Percentiles rank a stretch among this genome's conserved stretches.
Conservation (phyloP, 176 grass and related monocot genomes). For the Panicum miliaceum region DNA sequence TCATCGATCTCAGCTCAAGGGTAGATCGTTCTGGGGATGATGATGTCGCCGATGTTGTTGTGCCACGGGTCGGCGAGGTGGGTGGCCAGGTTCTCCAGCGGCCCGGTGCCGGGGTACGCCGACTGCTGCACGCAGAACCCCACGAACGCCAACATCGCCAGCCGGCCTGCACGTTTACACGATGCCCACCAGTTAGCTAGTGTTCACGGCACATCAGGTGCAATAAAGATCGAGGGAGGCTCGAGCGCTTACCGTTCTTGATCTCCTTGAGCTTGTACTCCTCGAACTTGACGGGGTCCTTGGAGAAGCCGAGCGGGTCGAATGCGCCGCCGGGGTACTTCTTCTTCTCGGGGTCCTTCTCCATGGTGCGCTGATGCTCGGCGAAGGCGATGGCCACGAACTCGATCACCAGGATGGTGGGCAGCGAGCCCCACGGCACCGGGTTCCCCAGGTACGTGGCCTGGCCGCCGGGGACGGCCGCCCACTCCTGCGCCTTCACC, state of each 20-base stretch:
- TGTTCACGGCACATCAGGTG: too few relatives aligned
- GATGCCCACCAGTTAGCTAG: too few relatives aligned
- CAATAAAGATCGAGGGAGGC: not conserved
- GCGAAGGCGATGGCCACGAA: slow-evolving; percentile 97
- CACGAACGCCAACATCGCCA: slow-evolving; percentile 89
- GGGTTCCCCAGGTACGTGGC: slow-evolving; percentile 90
- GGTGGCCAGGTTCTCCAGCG: slow-evolving; percentile 86
- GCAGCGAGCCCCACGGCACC: slow-evolving; percentile 91
- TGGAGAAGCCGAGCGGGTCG: slow-evolving; percentile 98
- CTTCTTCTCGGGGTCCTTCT: slow-evolving; percentile 99
- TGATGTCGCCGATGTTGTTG: slow-evolving; percentile 93
- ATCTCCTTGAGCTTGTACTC: slow-evolving; percentile 99
- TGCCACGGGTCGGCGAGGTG: slow-evolving; percentile 99
- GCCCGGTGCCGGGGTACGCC: slow-evolving; percentile 89
- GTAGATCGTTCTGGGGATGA: slow-evolving; percentile 81
- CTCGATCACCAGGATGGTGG: slow-evolving; percentile 90
- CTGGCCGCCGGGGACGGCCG: slow-evolving; percentile 80
- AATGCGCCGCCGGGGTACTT: slow-evolving; percentile 99
- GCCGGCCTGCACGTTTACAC: slow-evolving; percentile 51
- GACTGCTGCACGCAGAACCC: slow-evolving; percentile 98
- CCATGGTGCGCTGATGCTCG: slow-evolving; percentile 99
- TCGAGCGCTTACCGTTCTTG: slow-evolving; percentile 71
- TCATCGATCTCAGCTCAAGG: slow-evolving; percentile 44
- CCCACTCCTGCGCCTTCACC: slow-evolving; percentile 99
- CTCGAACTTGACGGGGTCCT: slow-evolving; percentile 90